These are phyloP conservation scores for Nannizziopsis barbatae DNA, from an alignment of 2,329 filamentous ascomycete genomes.

Conservation along the genomic window DNA sequence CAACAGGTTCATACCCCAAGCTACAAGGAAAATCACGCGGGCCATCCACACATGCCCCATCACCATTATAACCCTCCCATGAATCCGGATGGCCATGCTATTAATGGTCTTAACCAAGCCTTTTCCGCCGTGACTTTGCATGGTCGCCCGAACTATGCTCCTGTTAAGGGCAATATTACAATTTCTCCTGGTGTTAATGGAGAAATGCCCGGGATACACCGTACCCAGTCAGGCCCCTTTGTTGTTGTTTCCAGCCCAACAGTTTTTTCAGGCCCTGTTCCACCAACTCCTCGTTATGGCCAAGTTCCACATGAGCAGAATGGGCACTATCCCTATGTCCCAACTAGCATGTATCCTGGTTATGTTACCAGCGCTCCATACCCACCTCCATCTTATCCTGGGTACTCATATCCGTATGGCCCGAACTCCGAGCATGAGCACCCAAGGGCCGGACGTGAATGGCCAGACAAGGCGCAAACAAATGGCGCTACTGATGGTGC, in stretches of 20 bases:
- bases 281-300: slow-evolving; percentile 23
- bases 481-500: slow-evolving; percentile 54
- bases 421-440: slow-evolving; percentile 29
- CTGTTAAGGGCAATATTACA: slow-evolving; percentile 21
- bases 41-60: slow-evolving; percentile 18
- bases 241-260: slow-evolving; percentile 26
- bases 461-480: slow-evolving; percentile 41
- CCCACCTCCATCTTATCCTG: slow-evolving; percentile 23
- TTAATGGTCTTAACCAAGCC: slow-evolving; percentile 21
- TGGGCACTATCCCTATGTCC: slow-evolving; percentile 27
- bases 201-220: slow-evolving; percentile 23
- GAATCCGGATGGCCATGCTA: slow-evolving; percentile 8
- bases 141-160: slow-evolving; percentile 22
- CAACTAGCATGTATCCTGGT: slow-evolving; percentile 28
- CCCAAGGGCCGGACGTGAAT: slow-evolving; percentile 28
- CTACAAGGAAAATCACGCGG: slow-evolving; percentile 20
- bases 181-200: slow-evolving; percentile 20
- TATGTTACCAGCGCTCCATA: slow-evolving; percentile 26
- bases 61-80: slow-evolving; percentile 18
- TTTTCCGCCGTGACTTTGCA: slow-evolving; percentile 23
- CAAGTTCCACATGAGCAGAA: slow-evolving; percentile 25
- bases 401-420: slow-evolving; percentile 30
- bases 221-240: slow-evolving; percentile 19
- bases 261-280: slow-evolving; percentile 24
- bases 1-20: slow-evolving; percentile 17